Evolutionary conservation across 2,329 filamentous ascomycete species (phyloP).

Genomic region (Paraphoma sp.): DNA sequence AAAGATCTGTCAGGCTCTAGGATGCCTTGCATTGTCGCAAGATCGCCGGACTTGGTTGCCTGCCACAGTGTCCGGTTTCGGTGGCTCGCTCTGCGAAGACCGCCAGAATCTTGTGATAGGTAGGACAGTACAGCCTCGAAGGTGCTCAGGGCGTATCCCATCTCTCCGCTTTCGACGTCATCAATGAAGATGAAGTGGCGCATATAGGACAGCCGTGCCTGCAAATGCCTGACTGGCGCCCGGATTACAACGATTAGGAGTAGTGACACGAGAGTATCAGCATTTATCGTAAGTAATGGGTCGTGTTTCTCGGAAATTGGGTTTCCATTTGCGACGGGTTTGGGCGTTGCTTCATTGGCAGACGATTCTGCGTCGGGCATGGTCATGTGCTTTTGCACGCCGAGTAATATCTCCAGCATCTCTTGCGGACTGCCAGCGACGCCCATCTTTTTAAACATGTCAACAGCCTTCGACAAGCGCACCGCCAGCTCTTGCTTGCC

Average conservation of each 20-base stretch:
- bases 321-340: slow-evolving; percentile 27
- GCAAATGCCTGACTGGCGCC: slow-evolving; percentile 84
- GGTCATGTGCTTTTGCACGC: slow-evolving; percentile 84
- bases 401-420: slow-evolving; percentile 82
- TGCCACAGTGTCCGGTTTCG: slow-evolving; percentile 90
- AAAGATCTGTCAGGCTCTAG: slow-evolving; percentile 71
- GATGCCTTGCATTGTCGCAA: slow-evolving; percentile 77
- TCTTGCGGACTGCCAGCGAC: slow-evolving; percentile 81
- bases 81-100: slow-evolving; percentile 81
- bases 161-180: slow-evolving; percentile 94
- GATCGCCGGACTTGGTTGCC: slow-evolving; percentile 77
- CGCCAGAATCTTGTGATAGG: slow-evolving; percentile 80
- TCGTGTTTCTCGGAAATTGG: slow-evolving; percentile 59
- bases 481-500: slow-evolving; percentile 83
- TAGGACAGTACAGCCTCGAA: slow-evolving; percentile 94
- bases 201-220: slow-evolving; percentile 91
- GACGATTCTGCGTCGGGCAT: slow-evolving; percentile 53
- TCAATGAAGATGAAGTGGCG: slow-evolving; percentile 97
- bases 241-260: slow-evolving; percentile 91
- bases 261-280: slow-evolving; percentile 90
- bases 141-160: slow-evolving; percentile 94
- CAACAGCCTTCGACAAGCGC: slow-evolving; percentile 78
- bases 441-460: slow-evolving; percentile 86
- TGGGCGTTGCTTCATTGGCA: slow-evolving; percentile 36
- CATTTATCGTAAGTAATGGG: slow-evolving; percentile 72